Evolutionary conservation across 768 basidiomycete genomes (phyloP).

Genomic region (Tricholomella constricta): DNA sequence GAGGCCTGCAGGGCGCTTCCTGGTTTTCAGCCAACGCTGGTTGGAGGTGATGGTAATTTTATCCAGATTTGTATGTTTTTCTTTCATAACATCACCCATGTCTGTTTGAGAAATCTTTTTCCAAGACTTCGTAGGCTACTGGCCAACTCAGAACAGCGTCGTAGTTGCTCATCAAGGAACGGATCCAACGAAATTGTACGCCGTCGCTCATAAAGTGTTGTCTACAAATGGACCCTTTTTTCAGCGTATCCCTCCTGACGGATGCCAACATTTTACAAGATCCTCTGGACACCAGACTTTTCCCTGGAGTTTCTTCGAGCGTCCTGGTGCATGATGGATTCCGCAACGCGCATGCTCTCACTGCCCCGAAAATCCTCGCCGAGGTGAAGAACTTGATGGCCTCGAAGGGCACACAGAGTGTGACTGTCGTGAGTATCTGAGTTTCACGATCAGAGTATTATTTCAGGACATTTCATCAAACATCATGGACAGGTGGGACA

Average conservation of each 20-base stretch:
- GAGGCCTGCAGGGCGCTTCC: constrained; percentile 44
- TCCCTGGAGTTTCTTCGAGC: constrained; percentile 50
- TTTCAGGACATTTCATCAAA: neutral
- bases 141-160: constrained; percentile 48
- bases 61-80: neutral
- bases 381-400: constrained; percentile 44
- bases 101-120: neutral
- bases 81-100: neutral
- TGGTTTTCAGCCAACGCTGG: constrained; percentile 30
- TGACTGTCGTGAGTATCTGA: constrained; percentile 39
- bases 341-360: constrained; percentile 48
- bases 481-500: constrained; percentile 40
- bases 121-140: constrained; percentile 60
- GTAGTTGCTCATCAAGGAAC: constrained; percentile 68
- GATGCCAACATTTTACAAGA: constrained; percentile 45
- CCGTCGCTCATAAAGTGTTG: neutral
- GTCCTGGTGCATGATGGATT: constrained; percentile 59
- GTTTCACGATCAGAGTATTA: neutral
- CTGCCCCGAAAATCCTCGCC: constrained; percentile 44
- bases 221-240: neutral
- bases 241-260: constrained; percentile 51
- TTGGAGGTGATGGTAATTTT: constrained; percentile 1
- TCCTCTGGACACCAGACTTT: constrained; percentile 45
- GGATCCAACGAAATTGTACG: constrained; percentile 55
- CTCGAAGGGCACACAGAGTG: constrained; percentile 35